Evolutionary conservation across 2,329 filamentous ascomycete genomes (phyloP), one percentile per base, ranked within the genome.

Genomic region (Aspergillus sp.): DNA sequence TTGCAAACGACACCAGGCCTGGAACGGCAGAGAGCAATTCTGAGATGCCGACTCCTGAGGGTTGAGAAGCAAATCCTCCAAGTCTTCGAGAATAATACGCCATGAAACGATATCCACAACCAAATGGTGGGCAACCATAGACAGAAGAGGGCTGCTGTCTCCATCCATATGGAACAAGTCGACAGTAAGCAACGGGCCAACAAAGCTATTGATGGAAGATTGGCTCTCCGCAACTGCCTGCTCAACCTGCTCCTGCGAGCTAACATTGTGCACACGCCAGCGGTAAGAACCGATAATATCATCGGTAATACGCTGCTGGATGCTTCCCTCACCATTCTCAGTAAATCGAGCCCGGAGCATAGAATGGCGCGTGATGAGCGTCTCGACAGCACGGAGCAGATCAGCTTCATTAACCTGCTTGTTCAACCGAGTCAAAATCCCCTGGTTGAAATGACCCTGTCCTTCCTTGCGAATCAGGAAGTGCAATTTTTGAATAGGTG

Each of bases 361-460:
- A 9, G 39, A 32, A 33, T 55, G 52, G 5, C 39, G 45, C 5
- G n/a, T 8, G 7, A 46, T 32, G 12, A 52, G 27, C 5, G 39
- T 27, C 11, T 42, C 8, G 7, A 36, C 34, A 4, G 34, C 34
- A 8, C 13, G 29, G 5, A 35, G 33, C 6, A 59, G 26, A 8
- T 39, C 34, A 8, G n/a, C 34, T 12, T 19, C 19, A 27, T 51
- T 49, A 5, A 50, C 37, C 6, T 26, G 28, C 11, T 35, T 29
- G 3, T 39, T 30, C 3, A 58, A 32, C 9, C 36, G 29, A 10
- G 53, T 26, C 4, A 50, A 12, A 32, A 51, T 51, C 3, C 40
- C 43, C n/a, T 51, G 52, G 26, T 40, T 52, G 41, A 49, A 54
- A 42, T 53, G 50, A 19, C 59, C 58, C 45, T 69, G 65, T 1